phyloP scores from a whole-genome alignment of 2,329 filamentous ascomycete genomes.

The Periconia digitata region DNA sequence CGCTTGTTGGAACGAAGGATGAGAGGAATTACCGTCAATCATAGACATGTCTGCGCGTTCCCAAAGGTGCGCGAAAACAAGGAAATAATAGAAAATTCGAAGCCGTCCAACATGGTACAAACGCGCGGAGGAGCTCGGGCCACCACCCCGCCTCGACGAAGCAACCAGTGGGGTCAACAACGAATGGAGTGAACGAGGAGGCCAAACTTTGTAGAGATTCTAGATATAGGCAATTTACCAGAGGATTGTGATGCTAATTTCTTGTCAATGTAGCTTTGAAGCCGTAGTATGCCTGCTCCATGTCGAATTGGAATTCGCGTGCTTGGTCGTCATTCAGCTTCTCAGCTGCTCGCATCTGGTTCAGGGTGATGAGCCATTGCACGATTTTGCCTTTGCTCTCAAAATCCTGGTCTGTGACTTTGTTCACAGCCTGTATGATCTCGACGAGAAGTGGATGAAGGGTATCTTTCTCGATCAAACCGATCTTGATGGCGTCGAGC shows the following conservation, averaged over 20 bases:
- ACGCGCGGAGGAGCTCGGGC: neutral
- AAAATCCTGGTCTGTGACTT: conserved; percentile 93
- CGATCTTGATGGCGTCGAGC: conserved; percentile 89
- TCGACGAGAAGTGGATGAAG: conserved; percentile 94
- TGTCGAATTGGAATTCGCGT: conserved; percentile 86
- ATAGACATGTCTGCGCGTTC: conserved; percentile 21
- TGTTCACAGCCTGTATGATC: conserved; percentile 95
- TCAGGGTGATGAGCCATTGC: conserved; percentile 95
- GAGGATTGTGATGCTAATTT: conserved; percentile 15
- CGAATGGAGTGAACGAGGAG: too few species aligned
- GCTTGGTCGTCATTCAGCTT: conserved; percentile 86
- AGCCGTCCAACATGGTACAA: neutral
- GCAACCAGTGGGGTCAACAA: neutral
- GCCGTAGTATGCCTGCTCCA: conserved; percentile 90
- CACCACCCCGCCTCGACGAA: neutral
- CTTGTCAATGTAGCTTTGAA: conserved; percentile 76
- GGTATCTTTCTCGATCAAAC: conserved; percentile 90
- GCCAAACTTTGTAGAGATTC: neutral
- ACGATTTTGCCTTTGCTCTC: conserved; percentile 96
- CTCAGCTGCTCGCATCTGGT: conserved; percentile 96
- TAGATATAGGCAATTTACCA: neutral
- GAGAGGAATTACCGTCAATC: conserved; percentile 27
- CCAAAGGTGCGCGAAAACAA: neutral
- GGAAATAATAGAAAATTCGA: neutral
- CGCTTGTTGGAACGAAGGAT: neutral